A percentile compares a stretch with the other conserved stretches of the same genome.
Conservation (phyloP, 108 stramenopile genomes). For the Pseudonitzschia multiseries region DNA sequence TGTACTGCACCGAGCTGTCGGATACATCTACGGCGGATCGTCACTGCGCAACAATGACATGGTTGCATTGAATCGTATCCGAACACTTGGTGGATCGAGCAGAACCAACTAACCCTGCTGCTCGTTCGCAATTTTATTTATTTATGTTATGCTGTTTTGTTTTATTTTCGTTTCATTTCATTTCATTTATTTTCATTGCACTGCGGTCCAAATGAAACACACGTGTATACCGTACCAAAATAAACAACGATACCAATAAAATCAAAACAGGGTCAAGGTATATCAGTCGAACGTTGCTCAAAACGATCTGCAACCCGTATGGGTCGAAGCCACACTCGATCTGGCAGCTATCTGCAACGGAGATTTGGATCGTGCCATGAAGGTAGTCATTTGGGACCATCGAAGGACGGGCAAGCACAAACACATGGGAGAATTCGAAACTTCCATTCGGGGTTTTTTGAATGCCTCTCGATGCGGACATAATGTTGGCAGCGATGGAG, state of each 20-base stretch:
- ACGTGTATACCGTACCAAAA: too few relatives aligned
- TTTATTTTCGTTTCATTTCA: too few relatives aligned
- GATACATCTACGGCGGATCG: too few relatives aligned
- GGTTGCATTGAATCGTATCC: too few relatives aligned
- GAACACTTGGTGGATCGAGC: too few relatives aligned
- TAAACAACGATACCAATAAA: not conserved
- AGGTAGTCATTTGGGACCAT: constrained; percentile 71
- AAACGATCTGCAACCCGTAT: constrained; percentile 66
- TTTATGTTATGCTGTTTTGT: too few relatives aligned
- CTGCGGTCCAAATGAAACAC: too few relatives aligned
- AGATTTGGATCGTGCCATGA: constrained; percentile 66
- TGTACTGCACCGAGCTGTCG: not conserved
- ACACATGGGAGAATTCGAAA: constrained; percentile 73
- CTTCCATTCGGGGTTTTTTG: constrained; percentile 43
- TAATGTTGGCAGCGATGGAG: not conserved
- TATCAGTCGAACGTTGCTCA: constrained; percentile 66
- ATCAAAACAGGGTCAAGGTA: constrained; percentile 43
- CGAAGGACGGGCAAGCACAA: constrained; percentile 68
- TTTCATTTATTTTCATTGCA: too few relatives aligned
- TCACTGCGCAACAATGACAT: too few relatives aligned
- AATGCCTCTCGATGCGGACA: constrained; percentile 30
- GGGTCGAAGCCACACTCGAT: constrained; percentile 64
- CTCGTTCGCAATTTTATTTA: too few relatives aligned
- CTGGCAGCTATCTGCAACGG: constrained; percentile 77
- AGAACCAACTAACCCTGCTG: too few relatives aligned